phyloP scores from a whole-genome alignment of 495 filamentous ascomycete genomes.

The Aspergillus haitiensis region DNA sequence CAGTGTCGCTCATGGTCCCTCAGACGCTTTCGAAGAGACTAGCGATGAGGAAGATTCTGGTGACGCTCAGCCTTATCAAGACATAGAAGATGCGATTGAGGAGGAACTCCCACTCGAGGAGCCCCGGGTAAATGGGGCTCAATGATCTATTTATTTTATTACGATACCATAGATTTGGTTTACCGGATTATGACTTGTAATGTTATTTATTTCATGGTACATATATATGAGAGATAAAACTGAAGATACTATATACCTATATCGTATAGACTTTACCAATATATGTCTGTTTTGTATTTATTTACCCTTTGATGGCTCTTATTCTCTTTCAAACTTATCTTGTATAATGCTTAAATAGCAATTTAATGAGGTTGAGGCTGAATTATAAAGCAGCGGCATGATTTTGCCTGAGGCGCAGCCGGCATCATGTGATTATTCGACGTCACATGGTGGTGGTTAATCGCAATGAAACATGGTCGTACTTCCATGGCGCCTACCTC shows the following conservation, averaged over 20 bases:
- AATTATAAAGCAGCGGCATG: background rate
- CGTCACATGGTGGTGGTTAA: conserved; percentile 8
- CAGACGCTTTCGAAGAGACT: conserved; percentile 29
- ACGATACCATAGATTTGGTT: no score
- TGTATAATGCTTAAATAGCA: no score
- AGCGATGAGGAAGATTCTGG: conserved; percentile 40
- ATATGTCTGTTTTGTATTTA: background rate
- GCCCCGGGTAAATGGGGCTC: background rate
- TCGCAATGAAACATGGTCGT: background rate
- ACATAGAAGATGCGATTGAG: conserved; percentile 19
- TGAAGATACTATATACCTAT: conserved; percentile 12
- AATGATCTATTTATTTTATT: background rate
- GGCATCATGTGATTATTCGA: conserved; percentile 23
- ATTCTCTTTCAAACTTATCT: no score
- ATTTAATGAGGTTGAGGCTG: background rate
- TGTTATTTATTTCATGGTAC: conserved; percentile 8
- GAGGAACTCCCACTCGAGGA: conserved; percentile 22
- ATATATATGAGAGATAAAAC: conserved; percentile 6
- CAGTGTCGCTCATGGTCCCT: conserved; percentile 21
- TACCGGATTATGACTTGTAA: background rate
- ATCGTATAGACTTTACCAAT: conserved; percentile 1
- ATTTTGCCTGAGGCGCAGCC: conserved; percentile 3
- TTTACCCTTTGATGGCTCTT: background rate
- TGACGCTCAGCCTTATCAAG: conserved; percentile 18
- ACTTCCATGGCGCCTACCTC: background rate